Evolutionary conservation across 768 basidiomycete species (phyloP), one percentile per base, ranked within the genome.

Genomic region (Hypsizygus marmoreus): DNA sequence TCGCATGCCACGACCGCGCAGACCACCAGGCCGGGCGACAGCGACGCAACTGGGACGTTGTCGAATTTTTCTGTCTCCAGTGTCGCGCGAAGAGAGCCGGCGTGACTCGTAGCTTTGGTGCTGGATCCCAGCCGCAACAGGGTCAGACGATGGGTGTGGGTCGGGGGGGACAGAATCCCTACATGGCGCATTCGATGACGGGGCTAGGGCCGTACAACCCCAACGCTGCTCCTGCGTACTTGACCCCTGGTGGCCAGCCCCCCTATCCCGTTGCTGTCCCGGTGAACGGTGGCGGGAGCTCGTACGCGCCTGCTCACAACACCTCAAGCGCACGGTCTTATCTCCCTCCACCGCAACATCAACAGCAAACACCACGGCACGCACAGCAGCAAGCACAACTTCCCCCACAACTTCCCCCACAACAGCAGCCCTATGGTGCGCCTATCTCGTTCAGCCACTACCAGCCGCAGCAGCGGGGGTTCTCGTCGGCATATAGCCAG

Each of bases 11-110:
- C 58, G 89, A 95, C 58, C 68, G 65, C 37, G 80, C 75, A 22
- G 93, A 95, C 63, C 65, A 69, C 23, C 66, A 72, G 16, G 76
- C 79, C 33, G 87, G 91, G 17, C 76, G 75, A 11, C 80, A 77
- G 4, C 77, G 72, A 53, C 81, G 92, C 14, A 82, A 94, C 55
- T 97, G 94, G 94, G 81, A 89, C 40, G 59, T 69, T n/a, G 89
- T 88, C 43, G 88, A 93, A 31, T 97, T 97, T 60, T 63, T 82
- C 49, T 94, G 91, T 62, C 69, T 68, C 35, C 70, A 70, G 25
- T 92, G 90, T 63, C 76, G 62, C 25, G 47, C 47, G 14, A 53
- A 56, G 23, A 47, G 50, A 40, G 41, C 44, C 5, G 49, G 33
- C 5, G 39, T 34, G 16, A 32, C 46, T 31, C 43, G 44, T n/a